Evolutionary conservation across 345 rosid genomes (phyloP), one percentile per base, ranked within the genome.

Genomic region (Eucalyptus tenuipes): DNA sequence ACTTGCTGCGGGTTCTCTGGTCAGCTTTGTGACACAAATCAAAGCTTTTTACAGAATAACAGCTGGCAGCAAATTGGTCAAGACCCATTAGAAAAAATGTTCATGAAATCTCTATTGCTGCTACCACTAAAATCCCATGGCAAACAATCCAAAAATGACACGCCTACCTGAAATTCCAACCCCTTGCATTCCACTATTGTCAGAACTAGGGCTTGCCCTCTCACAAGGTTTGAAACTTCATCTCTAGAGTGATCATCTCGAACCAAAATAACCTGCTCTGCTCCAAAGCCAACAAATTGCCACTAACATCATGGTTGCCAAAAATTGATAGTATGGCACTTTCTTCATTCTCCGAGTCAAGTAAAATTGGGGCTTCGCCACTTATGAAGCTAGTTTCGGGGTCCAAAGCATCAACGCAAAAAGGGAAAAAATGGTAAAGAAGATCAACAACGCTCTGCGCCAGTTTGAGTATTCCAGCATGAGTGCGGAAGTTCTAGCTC

Each of bases 361-460:
- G 93, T 87, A 91, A 88, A 79, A 93, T 55, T 2, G 96, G 95
- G 20, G 93, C 91, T 91, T 95, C 95, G 20, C 95, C 95, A 40
- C 29, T 86, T 40, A 93, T 92, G 7, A 86, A 89, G 86, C 94
- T 92, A 2, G 92, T 92, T 64, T 94, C 95, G 15, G 87, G 91
- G 42, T 57, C 59, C 49, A 95, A 88, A 12, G 88, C 81, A 92
- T 93, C 94, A 64, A 94, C 52, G 55, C 47, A 91, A 10, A 31
- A 64, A 7, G 90, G 94, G 89, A 95, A 95, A 88, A 89, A 95
- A 86, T 37, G 88, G 81, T 89, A 92, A 75, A 95, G 92, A 55
- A 95, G 92, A 33, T 94, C 95, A 14, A 92, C 89, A 20, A 95
- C 88, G 86, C 95, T 95, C 75, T 94, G 95, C 15, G 95, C 94